Percentiles rank a stretch among this genome's conserved stretches.
Evolutionary conservation across 2,329 filamentous ascomycete species (phyloP).

Genomic region (Fusarium subglutinans): DNA sequence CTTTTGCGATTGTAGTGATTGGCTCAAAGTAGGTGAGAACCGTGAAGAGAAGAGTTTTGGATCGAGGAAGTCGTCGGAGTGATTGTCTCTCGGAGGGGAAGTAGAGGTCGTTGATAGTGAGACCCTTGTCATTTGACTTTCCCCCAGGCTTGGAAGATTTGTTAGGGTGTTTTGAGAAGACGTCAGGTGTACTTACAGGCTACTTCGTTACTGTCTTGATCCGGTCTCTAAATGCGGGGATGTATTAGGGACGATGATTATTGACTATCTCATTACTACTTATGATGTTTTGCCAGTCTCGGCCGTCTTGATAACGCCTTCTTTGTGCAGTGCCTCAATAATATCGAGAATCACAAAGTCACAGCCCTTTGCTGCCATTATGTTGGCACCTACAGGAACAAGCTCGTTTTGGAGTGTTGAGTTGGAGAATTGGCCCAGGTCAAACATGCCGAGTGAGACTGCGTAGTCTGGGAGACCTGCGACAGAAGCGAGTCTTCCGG

Average conservation of each 20-base stretch:
- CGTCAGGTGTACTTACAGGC: background rate
- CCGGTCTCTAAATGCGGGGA: background rate
- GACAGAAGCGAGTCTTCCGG: constrained; percentile 5
- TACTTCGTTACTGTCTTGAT: constrained; percentile 14
- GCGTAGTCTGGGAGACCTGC: constrained; percentile 19
- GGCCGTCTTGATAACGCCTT: background rate
- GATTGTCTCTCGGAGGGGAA: constrained; percentile 35
- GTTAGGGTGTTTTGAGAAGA: background rate
- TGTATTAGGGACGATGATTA: background rate
- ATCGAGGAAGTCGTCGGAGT: constrained; percentile 24
- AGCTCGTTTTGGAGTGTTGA: background rate
- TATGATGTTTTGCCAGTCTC: background rate
- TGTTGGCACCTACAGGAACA: background rate
- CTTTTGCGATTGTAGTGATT: constrained; percentile 12
- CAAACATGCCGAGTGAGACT: constrained; percentile 15
- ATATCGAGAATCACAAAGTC: constrained; percentile 23
- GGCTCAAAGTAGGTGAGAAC: constrained; percentile 33
- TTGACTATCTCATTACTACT: background rate
- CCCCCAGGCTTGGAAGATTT: constrained; percentile 15
- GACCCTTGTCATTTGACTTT: constrained; percentile 9
- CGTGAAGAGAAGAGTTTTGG: constrained; percentile 20
- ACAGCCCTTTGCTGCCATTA: constrained; percentile 9
- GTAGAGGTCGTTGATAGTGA: constrained; percentile 24
- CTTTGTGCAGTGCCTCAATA: background rate
- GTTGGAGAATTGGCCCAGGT: background rate